Conservation (phyloP, 2,329 filamentous ascomycete genomes). For the Ploettnerulaceae sp. region DNA sequence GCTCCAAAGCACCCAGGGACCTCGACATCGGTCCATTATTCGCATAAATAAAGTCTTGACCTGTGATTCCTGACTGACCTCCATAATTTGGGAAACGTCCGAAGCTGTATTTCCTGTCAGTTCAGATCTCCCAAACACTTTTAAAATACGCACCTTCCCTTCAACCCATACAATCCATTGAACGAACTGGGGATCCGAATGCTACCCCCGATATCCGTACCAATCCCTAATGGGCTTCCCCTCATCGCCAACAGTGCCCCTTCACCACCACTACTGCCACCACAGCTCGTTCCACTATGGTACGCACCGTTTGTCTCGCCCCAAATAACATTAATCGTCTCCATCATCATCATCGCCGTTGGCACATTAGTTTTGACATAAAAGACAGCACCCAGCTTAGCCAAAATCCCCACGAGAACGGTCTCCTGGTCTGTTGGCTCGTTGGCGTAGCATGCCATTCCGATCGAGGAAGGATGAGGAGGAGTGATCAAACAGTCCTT, state of each 20-base stretch:
- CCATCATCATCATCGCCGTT: slow-evolving; percentile 40
- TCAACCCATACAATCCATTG: slow-evolving; percentile 37
- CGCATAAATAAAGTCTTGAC: slow-evolving; percentile 37
- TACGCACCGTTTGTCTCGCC: slow-evolving; percentile 35
- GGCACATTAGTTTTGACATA: slow-evolving; percentile 39
- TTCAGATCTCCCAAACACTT: not conserved
- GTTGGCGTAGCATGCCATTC: slow-evolving; percentile 36
- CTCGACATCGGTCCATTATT: slow-evolving; percentile 38
- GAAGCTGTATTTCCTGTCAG: slow-evolving; percentile 24
- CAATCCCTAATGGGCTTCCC: slow-evolving; percentile 30
- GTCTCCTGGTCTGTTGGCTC: slow-evolving; percentile 31
- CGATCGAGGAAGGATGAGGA: slow-evolving; percentile 34
- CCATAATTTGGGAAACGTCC: slow-evolving; percentile 38
- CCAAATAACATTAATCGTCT: slow-evolving; percentile 40
- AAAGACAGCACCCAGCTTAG: slow-evolving; percentile 38
- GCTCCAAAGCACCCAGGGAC: slow-evolving; percentile 33
- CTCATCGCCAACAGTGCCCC: slow-evolving; percentile 30
- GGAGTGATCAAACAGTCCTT: slow-evolving; percentile 39
- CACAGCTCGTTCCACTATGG: slow-evolving; percentile 27
- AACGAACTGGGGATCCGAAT: slow-evolving; percentile 38
- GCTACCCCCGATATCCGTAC: slow-evolving; percentile 35
- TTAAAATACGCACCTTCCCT: slow-evolving; percentile 31
- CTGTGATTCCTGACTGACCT: slow-evolving; percentile 35
- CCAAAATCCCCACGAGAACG: slow-evolving; percentile 37
- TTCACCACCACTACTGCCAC: slow-evolving; percentile 31